phyloP scores from a whole-genome alignment of 306 rosid genomes.

The Prunus davidiana region DNA sequence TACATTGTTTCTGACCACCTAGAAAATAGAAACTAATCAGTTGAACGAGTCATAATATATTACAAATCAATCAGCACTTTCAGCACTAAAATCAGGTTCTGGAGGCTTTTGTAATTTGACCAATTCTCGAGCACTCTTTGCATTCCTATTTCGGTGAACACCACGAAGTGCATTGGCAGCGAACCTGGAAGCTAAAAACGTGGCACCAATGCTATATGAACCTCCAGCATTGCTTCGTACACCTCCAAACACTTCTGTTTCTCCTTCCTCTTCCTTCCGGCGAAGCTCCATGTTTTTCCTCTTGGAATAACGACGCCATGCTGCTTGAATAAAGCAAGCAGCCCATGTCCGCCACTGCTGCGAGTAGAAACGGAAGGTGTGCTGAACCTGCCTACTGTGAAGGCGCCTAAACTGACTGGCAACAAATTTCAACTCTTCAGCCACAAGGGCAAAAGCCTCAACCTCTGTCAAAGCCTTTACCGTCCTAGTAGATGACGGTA shows the following conservation, averaged over 20 bases:
- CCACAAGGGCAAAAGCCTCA: conserved; percentile 85
- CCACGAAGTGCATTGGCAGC: conserved; percentile 95
- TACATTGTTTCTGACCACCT: conserved; percentile 35
- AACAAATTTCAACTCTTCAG: conserved; percentile 91
- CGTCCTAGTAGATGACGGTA: conserved; percentile 88
- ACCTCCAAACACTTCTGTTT: conserved; percentile 46
- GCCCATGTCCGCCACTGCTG: conserved; percentile 99
- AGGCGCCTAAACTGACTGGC: conserved; percentile 98
- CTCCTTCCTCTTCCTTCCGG: conserved; percentile 71
- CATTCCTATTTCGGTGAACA: conserved; percentile 73
- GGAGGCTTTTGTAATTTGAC: conserved; percentile 94
- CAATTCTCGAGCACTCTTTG: conserved; percentile 80
- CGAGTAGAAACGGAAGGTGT: conserved; percentile 94
- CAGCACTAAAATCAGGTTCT: conserved; percentile 89
- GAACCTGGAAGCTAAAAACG: conserved; percentile 82
- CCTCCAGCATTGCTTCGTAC: conserved; percentile 27
- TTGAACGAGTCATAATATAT: conserved; percentile 16
- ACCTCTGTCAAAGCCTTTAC: conserved; percentile 86
- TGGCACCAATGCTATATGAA: conserved; percentile 66
- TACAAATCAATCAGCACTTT: conserved; percentile 60
- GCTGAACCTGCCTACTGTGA: conserved; percentile 98
- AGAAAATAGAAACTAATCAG: conserved; percentile 26
- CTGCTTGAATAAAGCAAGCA: conserved; percentile 98
- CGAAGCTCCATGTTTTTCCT: conserved; percentile 80
- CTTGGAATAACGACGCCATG: conserved; percentile 92